phyloP scores from a whole-genome alignment of 768 basidiomycete species.

The Panaeolus cyanescens region DNA sequence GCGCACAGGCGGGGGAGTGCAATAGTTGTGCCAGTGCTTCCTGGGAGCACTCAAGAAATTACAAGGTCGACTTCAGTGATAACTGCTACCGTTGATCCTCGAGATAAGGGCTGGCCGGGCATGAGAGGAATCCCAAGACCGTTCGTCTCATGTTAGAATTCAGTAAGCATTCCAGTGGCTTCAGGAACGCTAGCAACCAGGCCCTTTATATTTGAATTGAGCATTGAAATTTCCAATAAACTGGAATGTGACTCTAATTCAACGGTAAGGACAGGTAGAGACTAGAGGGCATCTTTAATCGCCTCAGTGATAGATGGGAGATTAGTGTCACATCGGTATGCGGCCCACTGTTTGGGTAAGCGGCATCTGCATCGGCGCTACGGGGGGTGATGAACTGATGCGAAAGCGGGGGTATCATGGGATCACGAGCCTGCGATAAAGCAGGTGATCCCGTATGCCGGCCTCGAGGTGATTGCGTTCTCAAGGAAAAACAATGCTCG shows the following conservation, averaged over 20 bases:
- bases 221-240: background rate
- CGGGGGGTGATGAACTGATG: background rate
- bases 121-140: slow-evolving; percentile 2
- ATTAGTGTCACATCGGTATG: background rate
- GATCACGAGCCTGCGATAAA: background rate
- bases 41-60: background rate
- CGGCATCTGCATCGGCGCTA: background rate
- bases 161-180: background rate
- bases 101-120: background rate
- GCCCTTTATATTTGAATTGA: background rate
- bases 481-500: background rate
- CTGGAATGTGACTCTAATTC: background rate
- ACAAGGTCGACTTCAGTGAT: no score
- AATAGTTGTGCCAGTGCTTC: background rate
- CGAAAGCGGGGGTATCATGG: background rate
- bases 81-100: background rate
- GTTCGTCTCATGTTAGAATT: background rate
- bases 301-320: background rate
- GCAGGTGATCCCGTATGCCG: background rate
- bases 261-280: no score
- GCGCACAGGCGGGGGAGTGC: background rate
- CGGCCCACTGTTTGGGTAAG: background rate
- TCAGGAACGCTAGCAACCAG: background rate
- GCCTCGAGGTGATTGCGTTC: background rate
- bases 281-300: background rate